Base-by-base conservation (phyloP, 495 filamentous ascomycete genomes). In the Hypomontagnella monticulosa region DNA sequence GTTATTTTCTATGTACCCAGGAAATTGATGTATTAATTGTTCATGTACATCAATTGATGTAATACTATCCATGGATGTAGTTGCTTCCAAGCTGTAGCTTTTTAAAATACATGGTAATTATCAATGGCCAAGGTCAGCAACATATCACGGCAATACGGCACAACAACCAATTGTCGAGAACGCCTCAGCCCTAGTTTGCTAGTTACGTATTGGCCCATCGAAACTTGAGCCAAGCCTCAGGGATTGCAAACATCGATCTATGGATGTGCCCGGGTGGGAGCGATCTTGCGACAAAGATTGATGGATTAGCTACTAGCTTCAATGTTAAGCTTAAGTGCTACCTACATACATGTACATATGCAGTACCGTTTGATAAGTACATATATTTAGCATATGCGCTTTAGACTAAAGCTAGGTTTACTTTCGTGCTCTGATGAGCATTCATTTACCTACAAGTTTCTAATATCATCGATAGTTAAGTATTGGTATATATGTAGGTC, bases 111-210 rank as follows among this genome's bases (percentile, higher is more conserved):
- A 10, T 12, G 19, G 27, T 23, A 12, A 34, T 43, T n/a, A 7
- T 36, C 18, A n/a, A 46, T 36, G 10, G 14, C 54, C 33, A 34
- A 62, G 50, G 12, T 27, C 23, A 27, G 23, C 23, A 27, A 6
- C 18, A 15, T 6, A 20, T 49, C 44, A 57, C 63, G 63, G 57
- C 51, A 67, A 67, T 61, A 16, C 63, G 57, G 57, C 57, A 67
- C 61, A 41, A 23, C 14, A 34, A 36, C 32, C 11, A 7, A 7
- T 36, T 11, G 9, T 27, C 23, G 23, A 27, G 23, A 27, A 27
- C 6, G 23, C 34, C 16, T 8, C 30, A 34, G 46, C 11, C 27
- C n/a, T 48, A 48, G 44, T n/a, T 30, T 20, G 12, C 27, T 34
- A 32, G 30, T 32, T 20, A 36, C 23, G 11, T 48, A 48, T 50